Conservation (phyloP, 495 filamentous ascomycete genomes). For the Penicillium longicatenatum region DNA sequence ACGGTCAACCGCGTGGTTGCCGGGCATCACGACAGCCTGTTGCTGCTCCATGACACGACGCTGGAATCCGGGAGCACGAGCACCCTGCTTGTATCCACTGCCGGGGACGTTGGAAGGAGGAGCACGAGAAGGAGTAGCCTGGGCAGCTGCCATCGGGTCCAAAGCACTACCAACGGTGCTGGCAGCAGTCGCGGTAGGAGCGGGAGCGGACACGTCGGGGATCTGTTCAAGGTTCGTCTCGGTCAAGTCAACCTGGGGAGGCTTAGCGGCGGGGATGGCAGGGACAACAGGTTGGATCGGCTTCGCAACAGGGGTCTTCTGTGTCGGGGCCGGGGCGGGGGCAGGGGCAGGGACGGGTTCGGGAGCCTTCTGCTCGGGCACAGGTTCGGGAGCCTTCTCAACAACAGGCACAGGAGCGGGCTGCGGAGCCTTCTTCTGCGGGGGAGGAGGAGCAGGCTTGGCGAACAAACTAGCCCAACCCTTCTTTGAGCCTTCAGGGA, state of each 20-base stretch:
- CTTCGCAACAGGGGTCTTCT: slow-evolving; percentile 34
- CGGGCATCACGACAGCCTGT: slow-evolving; percentile 97
- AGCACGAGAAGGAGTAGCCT: slow-evolving; percentile 64
- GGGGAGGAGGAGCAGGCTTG: slow-evolving; percentile 43
- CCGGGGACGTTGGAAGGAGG: slow-evolving; percentile 69
- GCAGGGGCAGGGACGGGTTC: slow-evolving; percentile 34
- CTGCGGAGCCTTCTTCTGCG: slow-evolving; percentile 37
- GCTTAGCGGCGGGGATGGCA: slow-evolving; percentile 59
- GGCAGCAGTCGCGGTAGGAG: slow-evolving; percentile 79
- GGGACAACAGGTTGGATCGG: slow-evolving; percentile 29
- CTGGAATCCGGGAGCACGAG: slow-evolving; percentile 73
- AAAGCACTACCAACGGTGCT: slow-evolving; percentile 85
- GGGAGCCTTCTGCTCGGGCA: slow-evolving; percentile 29
- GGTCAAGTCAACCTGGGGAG: slow-evolving; percentile 83
- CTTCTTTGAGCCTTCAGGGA: slow-evolving; percentile 56
- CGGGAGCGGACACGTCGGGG: slow-evolving; percentile 72
- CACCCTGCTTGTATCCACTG: slow-evolving; percentile 74
- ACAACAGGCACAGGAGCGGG: slow-evolving; percentile 21
- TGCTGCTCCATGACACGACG: slow-evolving; percentile 89
- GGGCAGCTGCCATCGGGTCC: slow-evolving; percentile 59
- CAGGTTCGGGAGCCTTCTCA: slow-evolving; percentile 21
- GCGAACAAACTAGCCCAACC: slow-evolving; percentile 67
- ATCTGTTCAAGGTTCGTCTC: slow-evolving; percentile 90
- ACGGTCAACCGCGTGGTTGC: slow-evolving; percentile 93
- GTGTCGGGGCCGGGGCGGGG: slow-evolving; percentile 28